Base-by-base conservation (phyloP, 2,329 filamentous ascomycete species). In the Cladosporium colombiae region DNA sequence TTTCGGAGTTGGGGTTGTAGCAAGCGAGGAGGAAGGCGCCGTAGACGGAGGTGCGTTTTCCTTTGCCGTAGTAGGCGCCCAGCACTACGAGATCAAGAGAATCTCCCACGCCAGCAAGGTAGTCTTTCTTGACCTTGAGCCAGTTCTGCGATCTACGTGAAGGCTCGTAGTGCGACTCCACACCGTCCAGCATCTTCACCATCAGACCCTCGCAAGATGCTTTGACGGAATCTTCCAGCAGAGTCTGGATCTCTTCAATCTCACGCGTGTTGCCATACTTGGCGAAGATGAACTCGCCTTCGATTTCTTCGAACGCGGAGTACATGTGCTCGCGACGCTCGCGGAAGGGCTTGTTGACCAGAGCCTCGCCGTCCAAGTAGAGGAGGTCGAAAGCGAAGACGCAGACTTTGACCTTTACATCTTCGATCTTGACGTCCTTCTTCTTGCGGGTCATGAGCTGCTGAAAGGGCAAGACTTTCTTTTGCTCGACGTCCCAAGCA, bases 71-170 rank as follows among this genome's bases (percentile, higher is more conserved):
- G 82, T 99, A 99, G 16, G 94, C 95, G 31, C 95, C 95, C 0
- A 99, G 82, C 0, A 99, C 95, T 37, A 99, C 95, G 2, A 99
- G 89, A 74, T 99, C 95, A 25, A 99, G 89, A 1, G 93, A 97
- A 79, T 99, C 95, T 61, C 95, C 95, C 2, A 97, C 89, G 62
- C 94, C 94, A 6, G 91, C 85, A 65, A 99, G 91, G 77, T 99
- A 99, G 76, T 99, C 95, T 76, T 99, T 99, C 79, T 99, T 99
- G 79, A 98, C 81, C 84, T 99, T 99, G 70, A 99, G 90, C 95
- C 95, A 99, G 76, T 99, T 99, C 67, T 95, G 91, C 79, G 92
- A 96, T 70, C 95, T 90, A 77, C 96, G 97, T 74, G 92, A 96
- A 23, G 95, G 95, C 79, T 98, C 94, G 76, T 99, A 99, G 72